Evolutionary conservation across 2,329 filamentous ascomycete species (phyloP), one percentile per base, ranked within the genome.

Genomic region (Lizonia empirigonia): DNA sequence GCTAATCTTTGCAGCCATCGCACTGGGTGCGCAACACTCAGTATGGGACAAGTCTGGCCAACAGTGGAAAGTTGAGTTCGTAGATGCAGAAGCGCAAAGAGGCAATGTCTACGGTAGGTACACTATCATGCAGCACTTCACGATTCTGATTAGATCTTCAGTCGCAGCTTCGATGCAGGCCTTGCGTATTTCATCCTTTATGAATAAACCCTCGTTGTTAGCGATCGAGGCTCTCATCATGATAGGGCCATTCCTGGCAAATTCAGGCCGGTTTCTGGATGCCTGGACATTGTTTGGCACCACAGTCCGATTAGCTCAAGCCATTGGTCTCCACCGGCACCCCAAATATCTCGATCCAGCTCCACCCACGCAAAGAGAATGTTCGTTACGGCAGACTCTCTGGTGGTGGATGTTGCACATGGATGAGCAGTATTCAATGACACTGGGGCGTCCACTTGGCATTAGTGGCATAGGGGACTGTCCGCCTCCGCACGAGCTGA

Each of bases 331-430:
- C 15, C 78, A 80, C 57, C 75, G 78, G 5, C 75, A 80, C 53
- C 77, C 78, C 1, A 77, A 74, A 51, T 72, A 73, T 34, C 70
- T 78, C 20, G 71, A 80, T 46, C 75, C 77, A 15, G 59, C 74
- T 3, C 73, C 75, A 5, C 70, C 74, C 1, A 65, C 60, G 2
- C 66, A 74, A 7, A 68, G 71, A 19, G 77, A 80, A 56, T 73
- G 71, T 38, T 70, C 71, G 12, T 67, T 76, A 12, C 69, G 78
- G 5, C 76, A 74, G 42, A 74, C 74, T 13, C 64, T 80, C 1
- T 80, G 78, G 78, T 80, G 78, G 78, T 78, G 77, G 75, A 77
- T 80, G 70, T 60, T 80, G n/a, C 76, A 79, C 50, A 76, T 80
- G 71, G 78, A 80, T 38, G 77, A 79, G 48, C 74, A 80, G 38